A percentile compares a stretch with the other conserved stretches of the same genome.
Conservation (phyloP, 2,329 filamentous ascomycete genomes). For the Colletotrichum costaricense region DNA sequence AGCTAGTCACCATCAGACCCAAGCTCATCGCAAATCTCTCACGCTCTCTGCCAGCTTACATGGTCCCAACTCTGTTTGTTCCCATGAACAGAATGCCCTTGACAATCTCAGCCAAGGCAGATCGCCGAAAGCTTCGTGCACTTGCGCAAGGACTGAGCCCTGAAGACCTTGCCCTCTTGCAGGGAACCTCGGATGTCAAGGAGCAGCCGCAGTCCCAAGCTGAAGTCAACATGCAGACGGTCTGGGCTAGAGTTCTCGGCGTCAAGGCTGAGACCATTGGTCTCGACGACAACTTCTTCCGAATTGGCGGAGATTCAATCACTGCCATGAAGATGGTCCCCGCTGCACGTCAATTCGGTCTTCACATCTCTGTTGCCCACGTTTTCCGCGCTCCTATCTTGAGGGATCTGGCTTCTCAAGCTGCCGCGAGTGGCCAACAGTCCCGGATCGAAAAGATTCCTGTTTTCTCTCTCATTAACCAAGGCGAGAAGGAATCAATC, state of each 20-base stretch:
- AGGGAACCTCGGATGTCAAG: background rate
- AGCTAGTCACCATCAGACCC: background rate
- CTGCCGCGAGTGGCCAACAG: background rate
- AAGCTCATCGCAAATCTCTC: background rate
- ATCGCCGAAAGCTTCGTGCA: background rate
- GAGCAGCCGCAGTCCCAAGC: constrained; percentile 1
- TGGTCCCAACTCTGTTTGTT: constrained; percentile 6
- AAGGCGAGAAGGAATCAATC: background rate
- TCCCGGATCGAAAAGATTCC: background rate
- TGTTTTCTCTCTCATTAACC: background rate
- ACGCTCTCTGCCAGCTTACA: background rate
- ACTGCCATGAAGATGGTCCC: constrained; percentile 32
- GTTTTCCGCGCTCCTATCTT: background rate
- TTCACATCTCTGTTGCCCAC: background rate
- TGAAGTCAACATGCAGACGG: constrained; percentile 24
- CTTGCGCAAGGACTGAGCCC: background rate
- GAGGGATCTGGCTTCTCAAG: background rate
- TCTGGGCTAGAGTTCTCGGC: constrained; percentile 35
- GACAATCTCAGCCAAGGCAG: background rate
- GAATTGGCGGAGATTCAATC: constrained; percentile 39
- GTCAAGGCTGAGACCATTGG: constrained; percentile 29
- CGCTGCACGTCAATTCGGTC: background rate
- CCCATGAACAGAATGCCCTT: constrained; percentile 2
- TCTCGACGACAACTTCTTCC: constrained; percentile 35
- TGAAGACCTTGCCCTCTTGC: background rate